These are phyloP conservation scores for rapeseed (Brassica napus) DNA, from an alignment of 345 rosid species.

Conservation along the genomic window Da-Ae NC_063444.1:37758501-37759000, in stretches of 20 bases:
- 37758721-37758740: not conserved
- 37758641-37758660: not conserved
- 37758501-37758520: conserved; percentile 19
- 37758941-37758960: no score
- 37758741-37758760: not conserved
- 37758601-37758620: not conserved
- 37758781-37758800: not conserved
- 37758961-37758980: no score
- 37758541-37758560: conserved; percentile 19
- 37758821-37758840: not conserved
- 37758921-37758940: no score
- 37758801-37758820: not conserved
- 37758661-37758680: not conserved
- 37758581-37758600: not conserved
- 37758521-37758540: conserved; percentile 23
- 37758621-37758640: not conserved
- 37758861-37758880: no score
- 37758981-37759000: no score
- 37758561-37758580: not conserved
- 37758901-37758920: no score
- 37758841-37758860: no score
- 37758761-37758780: not conserved
- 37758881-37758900: no score
- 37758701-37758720: not conserved
- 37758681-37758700: not conserved